Percentiles rank a stretch among this genome's conserved stretches.
Conservation (phyloP, 805 yeast species). For the Schwanniomyces polymorphus region DNA sequence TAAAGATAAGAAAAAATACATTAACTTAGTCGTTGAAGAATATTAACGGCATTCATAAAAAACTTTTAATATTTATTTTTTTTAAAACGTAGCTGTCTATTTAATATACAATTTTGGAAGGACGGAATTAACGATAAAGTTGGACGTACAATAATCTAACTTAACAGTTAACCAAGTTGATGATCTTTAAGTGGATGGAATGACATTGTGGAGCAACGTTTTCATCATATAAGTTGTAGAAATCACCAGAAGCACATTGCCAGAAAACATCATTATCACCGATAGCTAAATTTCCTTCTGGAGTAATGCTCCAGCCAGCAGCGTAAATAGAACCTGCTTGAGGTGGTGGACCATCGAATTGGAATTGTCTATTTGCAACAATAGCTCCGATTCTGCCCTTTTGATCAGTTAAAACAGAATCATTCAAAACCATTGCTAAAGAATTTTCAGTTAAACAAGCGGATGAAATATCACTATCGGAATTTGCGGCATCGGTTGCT, state of each 20-base stretch:
- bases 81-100: not conserved
- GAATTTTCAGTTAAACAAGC: slow-evolving; percentile 47
- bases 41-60: too few species aligned
- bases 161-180: slow-evolving; percentile 58
- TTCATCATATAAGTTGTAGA: slow-evolving; percentile 77
- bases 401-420: slow-evolving; percentile 31
- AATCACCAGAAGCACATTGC: slow-evolving; percentile 74
- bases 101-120: not conserved
- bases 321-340: slow-evolving; percentile 75
- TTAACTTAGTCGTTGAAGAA: too few species aligned
- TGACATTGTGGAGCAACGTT: slow-evolving; percentile 59
- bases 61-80: not conserved
- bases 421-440: slow-evolving; percentile 18
- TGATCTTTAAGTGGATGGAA: slow-evolving; percentile 59
- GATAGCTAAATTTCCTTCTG: slow-evolving; percentile 48
- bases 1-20: too few species aligned
- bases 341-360: slow-evolving; percentile 80
- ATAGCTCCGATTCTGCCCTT: slow-evolving; percentile 45
- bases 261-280: slow-evolving; percentile 63
- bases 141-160: not conserved
- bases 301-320: slow-evolving; percentile 58
- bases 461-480: slow-evolving; percentile 24
- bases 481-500: slow-evolving; percentile 15
- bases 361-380: slow-evolving; percentile 67
- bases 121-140: not conserved